Percentiles rank a stretch among this genome's conserved stretches.
Conservation (phyloP, 306 rosid species). For the Rosa rugosa region DNA sequence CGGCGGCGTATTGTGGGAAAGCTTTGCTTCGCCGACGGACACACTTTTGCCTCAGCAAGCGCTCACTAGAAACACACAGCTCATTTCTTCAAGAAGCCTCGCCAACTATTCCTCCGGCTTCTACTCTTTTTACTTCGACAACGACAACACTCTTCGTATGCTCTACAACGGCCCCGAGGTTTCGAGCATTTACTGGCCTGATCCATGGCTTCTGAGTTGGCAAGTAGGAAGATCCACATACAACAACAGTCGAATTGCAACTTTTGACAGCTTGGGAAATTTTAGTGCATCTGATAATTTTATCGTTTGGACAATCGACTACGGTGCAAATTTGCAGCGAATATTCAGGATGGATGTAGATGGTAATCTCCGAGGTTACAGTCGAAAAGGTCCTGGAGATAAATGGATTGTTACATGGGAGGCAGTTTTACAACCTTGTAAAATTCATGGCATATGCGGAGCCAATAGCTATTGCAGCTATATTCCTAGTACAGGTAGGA, state of each 20-base stretch:
- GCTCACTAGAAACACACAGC: constrained; percentile 34
- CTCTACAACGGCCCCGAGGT: constrained; percentile 44
- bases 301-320: constrained; percentile 36
- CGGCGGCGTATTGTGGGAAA: constrained; percentile 43
- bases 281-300: constrained; percentile 53
- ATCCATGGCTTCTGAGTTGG: constrained; percentile 43
- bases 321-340: constrained; percentile 37
- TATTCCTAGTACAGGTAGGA: constrained; percentile 13
- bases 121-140: constrained; percentile 41
- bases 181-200: constrained; percentile 52
- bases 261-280: constrained; percentile 39
- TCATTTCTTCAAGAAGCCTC: constrained; percentile 45
- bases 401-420: constrained; percentile 55
- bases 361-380: constrained; percentile 48
- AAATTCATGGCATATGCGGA: constrained; percentile 47
- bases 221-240: constrained; percentile 33
- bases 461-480: constrained; percentile 25
- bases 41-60: constrained; percentile 51
- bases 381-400: constrained; percentile 24
- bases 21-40: constrained; percentile 56
- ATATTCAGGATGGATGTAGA: constrained; percentile 39
- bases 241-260: constrained; percentile 45
- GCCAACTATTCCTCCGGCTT: constrained; percentile 52
- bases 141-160: constrained; percentile 47
- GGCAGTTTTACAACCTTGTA: constrained; percentile 38